Conservation (phyloP, 1,139 yeast genomes). For the Taphrina wiesneri region DNA sequence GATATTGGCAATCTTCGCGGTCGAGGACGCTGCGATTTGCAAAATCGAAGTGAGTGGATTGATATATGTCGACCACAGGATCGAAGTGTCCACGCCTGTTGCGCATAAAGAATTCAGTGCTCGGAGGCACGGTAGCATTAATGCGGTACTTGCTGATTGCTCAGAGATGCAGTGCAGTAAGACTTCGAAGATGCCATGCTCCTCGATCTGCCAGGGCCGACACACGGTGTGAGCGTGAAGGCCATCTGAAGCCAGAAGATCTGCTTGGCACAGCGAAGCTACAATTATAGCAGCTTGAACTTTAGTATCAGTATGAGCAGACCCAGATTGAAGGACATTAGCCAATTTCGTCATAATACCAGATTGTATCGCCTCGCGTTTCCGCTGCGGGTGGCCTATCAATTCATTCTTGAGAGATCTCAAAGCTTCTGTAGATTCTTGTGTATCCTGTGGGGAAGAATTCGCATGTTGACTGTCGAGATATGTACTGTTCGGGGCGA, state of each 20-base stretch:
- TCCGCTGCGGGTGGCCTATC: conserved; percentile 47
- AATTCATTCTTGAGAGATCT: conserved; percentile 44
- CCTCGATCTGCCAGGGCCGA: not conserved
- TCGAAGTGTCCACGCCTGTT: not conserved
- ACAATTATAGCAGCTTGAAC: conserved; percentile 44
- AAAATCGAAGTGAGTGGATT: not conserved
- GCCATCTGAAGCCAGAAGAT: conserved; percentile 17
- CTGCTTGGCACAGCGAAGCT: conserved; percentile 46
- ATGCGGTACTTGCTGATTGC: not conserved
- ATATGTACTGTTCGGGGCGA: not conserved
- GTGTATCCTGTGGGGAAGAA: not conserved
- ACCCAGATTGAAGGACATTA: conserved; percentile 39
- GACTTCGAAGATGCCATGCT: not conserved
- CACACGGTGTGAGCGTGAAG: not conserved
- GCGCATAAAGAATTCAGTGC: not conserved
- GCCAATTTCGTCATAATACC: conserved; percentile 43
- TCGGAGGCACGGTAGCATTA: conserved; percentile 22
- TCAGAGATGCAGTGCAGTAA: not conserved
- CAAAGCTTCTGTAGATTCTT: conserved; percentile 39
- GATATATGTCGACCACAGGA: not conserved
- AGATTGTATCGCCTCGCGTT: conserved; percentile 41
- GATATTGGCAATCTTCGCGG: conserved; percentile 1
- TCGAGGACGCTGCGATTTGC: not conserved
- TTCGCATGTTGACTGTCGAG: not conserved
- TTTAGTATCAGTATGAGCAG: conserved; percentile 39